Evolutionary conservation across 2,329 filamentous ascomycete species (phyloP).

Genomic region (Spiromastix sp.): DNA sequence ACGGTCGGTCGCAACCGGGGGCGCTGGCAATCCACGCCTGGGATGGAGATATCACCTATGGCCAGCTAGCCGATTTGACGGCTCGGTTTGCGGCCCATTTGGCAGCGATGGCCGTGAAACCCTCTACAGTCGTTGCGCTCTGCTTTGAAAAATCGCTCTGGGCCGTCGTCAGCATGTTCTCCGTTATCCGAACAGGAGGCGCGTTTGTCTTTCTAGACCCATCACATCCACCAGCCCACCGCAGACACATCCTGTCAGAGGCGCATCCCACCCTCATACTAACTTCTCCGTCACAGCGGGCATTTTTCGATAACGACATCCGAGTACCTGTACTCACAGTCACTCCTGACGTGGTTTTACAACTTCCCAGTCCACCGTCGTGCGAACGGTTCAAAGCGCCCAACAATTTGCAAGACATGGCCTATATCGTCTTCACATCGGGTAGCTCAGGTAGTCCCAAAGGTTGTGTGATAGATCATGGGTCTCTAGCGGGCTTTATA

Average conservation of each 20-base stretch:
- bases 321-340: too few species aligned
- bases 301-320: conserved; percentile 20
- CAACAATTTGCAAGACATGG: conserved; percentile 22
- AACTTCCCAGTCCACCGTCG: conserved; percentile 18
- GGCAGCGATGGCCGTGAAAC: conserved; percentile 26
- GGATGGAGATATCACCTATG: conserved; percentile 25
- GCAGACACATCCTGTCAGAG: conserved; percentile 25
- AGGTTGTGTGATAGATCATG: conserved; percentile 55
- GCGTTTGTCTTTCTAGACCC: conserved; percentile 34
- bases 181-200: conserved; percentile 32
- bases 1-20: conserved; percentile 22
- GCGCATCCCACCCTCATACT: conserved; percentile 22
- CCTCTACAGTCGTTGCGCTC: conserved; percentile 29
- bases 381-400: conserved; percentile 19
- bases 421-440: conserved; percentile 53
- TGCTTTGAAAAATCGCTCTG: conserved; percentile 36
- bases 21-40: conserved; percentile 15
- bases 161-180: conserved; percentile 31
- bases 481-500: conserved; percentile 43
- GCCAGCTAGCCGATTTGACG: conserved; percentile 27
- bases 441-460: conserved; percentile 48
- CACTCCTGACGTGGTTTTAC: conserved; percentile 19
- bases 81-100: conserved; percentile 28
- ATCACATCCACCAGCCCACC: conserved; percentile 26
- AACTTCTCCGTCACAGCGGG: conserved; percentile 25